Evolutionary conservation across 2,329 filamentous ascomycete genomes (phyloP), one percentile per base, ranked within the genome.

Genomic region (Fonsecaea nubica): DNA sequence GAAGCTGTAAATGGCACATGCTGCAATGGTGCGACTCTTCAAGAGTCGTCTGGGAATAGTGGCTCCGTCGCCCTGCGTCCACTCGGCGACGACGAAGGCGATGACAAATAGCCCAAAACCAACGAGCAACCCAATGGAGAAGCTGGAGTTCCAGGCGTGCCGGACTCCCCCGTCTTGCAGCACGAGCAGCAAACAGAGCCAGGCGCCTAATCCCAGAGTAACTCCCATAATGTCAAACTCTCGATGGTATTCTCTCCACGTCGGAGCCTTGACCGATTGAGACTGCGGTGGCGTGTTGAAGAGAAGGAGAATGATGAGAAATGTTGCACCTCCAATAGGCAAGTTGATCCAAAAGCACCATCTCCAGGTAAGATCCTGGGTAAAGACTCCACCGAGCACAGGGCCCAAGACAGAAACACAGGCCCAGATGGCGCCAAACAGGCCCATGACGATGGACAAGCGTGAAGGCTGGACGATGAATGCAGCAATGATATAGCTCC

Each of bases 81-180:
- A 58, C 58, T 81, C 77, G 75, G 76, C 80, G 6, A 71, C 58
- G 1, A 63, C 56, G 1, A 74, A 71, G 1, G 69, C 69, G 63
- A 74, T 62, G 13, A 79, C 75, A 74, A 87, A 79, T 15, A 79
- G 74, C 1, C 74, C 83, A 18, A 80, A 81, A 2, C 83, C 82
- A 10, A 82, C 77, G 61, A 87, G 82, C 21, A 87, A 76, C 1
- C 83, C 84, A 42, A 87, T 83, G 58, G 86, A 78, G 25, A 75
- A 77, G 13, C 80, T 75, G 75, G 78, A 80, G 65, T 74, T 78
- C 86, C 85, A 88, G 3, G 84, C 58, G 63, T 84, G 83, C 25
- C 81, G 74, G 38, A 81, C 76, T 8, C 86, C 86, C 12, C 85
- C 86, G 82, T 84, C 87, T 70, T 87, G 82, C 45, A 88, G 77